phyloP scores from a whole-genome alignment of 2,329 filamentous ascomycete species.

The Venturia oleaginea region DNA sequence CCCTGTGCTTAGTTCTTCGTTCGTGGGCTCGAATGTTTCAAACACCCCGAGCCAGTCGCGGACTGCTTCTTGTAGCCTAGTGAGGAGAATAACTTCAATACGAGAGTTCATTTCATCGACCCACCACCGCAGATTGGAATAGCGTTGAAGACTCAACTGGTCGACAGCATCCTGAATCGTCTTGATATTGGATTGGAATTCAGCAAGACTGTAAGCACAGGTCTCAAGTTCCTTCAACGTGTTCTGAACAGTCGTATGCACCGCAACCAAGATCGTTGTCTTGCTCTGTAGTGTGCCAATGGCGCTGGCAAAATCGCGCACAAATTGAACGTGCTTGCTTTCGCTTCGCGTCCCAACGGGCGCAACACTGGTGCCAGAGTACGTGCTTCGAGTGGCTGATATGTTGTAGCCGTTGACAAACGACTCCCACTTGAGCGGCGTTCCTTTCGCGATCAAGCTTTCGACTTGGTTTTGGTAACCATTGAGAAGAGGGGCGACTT shows the following conservation, averaged over 20 bases:
- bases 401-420: constrained; percentile 96
- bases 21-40: constrained; percentile 39
- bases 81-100: constrained; percentile 69
- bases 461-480: constrained; percentile 91
- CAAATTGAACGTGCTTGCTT: constrained; percentile 93
- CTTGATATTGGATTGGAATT: constrained; percentile 73
- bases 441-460: constrained; percentile 70
- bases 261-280: constrained; percentile 66
- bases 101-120: constrained; percentile 77
- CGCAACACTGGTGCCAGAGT: constrained; percentile 52
- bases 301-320: constrained; percentile 81
- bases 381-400: constrained; percentile 36
- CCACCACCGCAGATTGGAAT: constrained; percentile 87
- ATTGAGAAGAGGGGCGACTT: constrained; percentile 78
- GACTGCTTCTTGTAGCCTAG: constrained; percentile 78
- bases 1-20: constrained; percentile 26
- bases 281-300: constrained; percentile 86
- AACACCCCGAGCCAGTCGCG: constrained; percentile 83
- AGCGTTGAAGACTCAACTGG: constrained; percentile 92
- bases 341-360: constrained; percentile 51
- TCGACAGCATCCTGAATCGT: constrained; percentile 87
- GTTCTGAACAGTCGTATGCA: constrained; percentile 74
- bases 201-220: constrained; percentile 71
- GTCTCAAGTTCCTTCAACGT: constrained; percentile 73
- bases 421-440: constrained; percentile 91